Conservation (phyloP, 345 rosid genomes). For the Cardamine resedifolia region DNA sequence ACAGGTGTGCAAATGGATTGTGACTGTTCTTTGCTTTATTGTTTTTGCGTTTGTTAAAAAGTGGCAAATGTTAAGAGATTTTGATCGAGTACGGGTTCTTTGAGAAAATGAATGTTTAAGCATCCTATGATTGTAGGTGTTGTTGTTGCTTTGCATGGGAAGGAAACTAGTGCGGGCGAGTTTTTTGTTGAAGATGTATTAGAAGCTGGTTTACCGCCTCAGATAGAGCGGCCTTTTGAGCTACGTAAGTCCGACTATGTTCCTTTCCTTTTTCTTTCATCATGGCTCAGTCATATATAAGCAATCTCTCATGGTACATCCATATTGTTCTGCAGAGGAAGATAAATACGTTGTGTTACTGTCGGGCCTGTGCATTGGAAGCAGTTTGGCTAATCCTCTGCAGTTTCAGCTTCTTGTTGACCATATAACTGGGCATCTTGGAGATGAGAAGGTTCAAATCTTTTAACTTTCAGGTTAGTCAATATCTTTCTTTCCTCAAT, state of each 20-base stretch:
- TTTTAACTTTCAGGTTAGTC: conserved; percentile 23
- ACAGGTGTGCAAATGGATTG: conserved; percentile 55
- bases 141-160: conserved; percentile 84
- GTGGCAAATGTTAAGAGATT: neutral
- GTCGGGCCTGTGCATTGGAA: conserved; percentile 81
- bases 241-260: conserved; percentile 45
- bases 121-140: conserved; percentile 49
- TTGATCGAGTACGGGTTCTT: neutral
- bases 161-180: conserved; percentile 79
- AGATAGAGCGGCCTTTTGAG: conserved; percentile 58
- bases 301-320: conserved; percentile 27
- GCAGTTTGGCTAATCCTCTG: conserved; percentile 71
- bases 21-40: conserved; percentile 1
- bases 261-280: conserved; percentile 11
- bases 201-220: conserved; percentile 90
- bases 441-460: conserved; percentile 74
- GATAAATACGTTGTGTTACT: conserved; percentile 80
- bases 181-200: conserved; percentile 79
- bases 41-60: neutral
- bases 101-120: conserved; percentile 3
- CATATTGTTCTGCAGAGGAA: conserved; percentile 54
- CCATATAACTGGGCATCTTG: conserved; percentile 90
- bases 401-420: conserved; percentile 93
- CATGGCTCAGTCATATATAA: conserved; percentile 6
- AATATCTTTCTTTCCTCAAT: conserved; percentile 2